A percentile compares a stretch with the other conserved stretches of the same genome.
These are phyloP conservation scores for Phytophthora lateralis DNA, from an alignment of 352 stramenopile genomes.

Conservation along the genomic window DNA sequence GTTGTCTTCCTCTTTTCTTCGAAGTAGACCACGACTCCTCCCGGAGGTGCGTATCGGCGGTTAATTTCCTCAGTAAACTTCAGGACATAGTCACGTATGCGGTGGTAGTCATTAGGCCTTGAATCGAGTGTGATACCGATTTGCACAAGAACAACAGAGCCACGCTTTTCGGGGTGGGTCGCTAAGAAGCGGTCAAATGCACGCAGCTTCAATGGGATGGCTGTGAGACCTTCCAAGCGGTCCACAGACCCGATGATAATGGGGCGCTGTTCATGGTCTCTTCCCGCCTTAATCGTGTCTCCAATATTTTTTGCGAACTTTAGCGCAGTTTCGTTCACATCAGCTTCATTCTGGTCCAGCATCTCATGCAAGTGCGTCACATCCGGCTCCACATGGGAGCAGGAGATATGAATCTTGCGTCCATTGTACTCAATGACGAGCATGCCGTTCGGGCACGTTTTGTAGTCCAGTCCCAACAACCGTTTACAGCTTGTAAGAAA, in stretches of 20 bases:
- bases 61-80: conserved; percentile 94
- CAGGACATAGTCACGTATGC: conserved; percentile 91
- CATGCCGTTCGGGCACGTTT: conserved; percentile 82
- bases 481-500: conserved; percentile 93
- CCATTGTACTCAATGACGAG: conserved; percentile 96
- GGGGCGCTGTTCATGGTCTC: conserved; percentile 33
- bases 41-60: conserved; percentile 59
- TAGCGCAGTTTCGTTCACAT: conserved; percentile 27
- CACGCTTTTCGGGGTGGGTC: conserved; percentile 72
- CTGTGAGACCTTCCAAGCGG: conserved; percentile 95
- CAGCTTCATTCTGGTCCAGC: conserved; percentile 52
- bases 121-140: conserved; percentile 76
- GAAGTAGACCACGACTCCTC: conserved; percentile 73
- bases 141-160: conserved; percentile 79
- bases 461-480: conserved; percentile 95
- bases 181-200: conserved; percentile 96
- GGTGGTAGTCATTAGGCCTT: conserved; percentile 92
- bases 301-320: conserved; percentile 51
- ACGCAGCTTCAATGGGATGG: conserved; percentile 96
- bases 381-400: conserved; percentile 97
- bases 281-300: conserved; percentile 33
- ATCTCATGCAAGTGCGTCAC: conserved; percentile 72
- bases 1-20: conserved; percentile 71
- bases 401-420: conserved; percentile 95
- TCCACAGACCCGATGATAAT: conserved; percentile 92